Conservation (phyloP, 805 yeast species). For the Cyberlindnera euphorbiae region DNA sequence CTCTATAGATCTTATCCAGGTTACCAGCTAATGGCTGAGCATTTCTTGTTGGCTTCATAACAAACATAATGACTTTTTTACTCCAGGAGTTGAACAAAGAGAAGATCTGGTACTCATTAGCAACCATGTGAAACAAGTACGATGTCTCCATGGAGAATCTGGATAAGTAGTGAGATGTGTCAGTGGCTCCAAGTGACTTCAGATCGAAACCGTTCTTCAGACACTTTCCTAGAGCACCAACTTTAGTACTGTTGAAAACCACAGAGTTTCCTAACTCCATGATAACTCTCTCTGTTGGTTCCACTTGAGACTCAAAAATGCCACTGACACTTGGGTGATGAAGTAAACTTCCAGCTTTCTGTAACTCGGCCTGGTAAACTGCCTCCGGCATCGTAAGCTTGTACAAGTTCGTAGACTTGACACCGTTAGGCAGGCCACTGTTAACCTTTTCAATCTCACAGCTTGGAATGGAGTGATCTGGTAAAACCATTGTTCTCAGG, state of each 20-base stretch:
- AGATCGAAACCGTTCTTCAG: conserved; percentile 78
- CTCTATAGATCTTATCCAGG: conserved; percentile 50
- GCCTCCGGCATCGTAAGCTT: conserved; percentile 66
- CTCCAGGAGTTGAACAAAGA: conserved; percentile 65
- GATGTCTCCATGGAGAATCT: conserved; percentile 52
- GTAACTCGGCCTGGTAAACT: conserved; percentile 48
- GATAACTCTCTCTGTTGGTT: conserved; percentile 65
- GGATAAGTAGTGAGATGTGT: conserved; percentile 48
- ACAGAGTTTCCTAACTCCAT: conserved; percentile 75
- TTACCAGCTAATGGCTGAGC: conserved; percentile 63
- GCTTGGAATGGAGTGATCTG: conserved; percentile 38
- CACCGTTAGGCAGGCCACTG: conserved; percentile 68
- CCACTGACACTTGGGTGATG: conserved; percentile 59
- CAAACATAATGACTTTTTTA: conserved; percentile 42
- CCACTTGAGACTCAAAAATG: conserved; percentile 71
- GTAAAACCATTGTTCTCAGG: conserved; percentile 28
- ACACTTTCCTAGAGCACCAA: conserved; percentile 86
- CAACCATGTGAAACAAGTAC: conserved; percentile 62
- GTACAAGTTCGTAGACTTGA: conserved; percentile 45
- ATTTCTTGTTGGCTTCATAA: conserved; percentile 61
- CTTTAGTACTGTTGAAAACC: conserved; percentile 57
- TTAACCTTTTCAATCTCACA: conserved; percentile 55
- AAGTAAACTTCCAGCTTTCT: conserved; percentile 56
- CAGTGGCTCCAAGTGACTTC: conserved; percentile 45
- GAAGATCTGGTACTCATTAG: conserved; percentile 74